phyloP scores from a whole-genome alignment of 176 grass and related monocot genomes.

The Luzula sylvatica region DNA sequence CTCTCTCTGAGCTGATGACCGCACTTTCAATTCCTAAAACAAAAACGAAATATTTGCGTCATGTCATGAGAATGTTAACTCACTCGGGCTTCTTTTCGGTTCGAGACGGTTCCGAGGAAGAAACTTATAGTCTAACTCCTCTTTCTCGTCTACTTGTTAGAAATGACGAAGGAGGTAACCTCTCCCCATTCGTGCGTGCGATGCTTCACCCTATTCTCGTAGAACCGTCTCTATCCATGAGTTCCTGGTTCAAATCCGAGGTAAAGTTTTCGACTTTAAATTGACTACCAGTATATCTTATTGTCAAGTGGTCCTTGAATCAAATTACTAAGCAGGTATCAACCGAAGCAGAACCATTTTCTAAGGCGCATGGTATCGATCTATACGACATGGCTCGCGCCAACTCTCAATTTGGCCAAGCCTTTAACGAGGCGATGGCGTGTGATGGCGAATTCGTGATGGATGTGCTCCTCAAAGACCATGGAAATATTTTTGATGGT shows the following conservation, averaged over 20 bases:
- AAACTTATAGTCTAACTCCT: slow-evolving; percentile 28
- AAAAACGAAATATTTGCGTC: slow-evolving; percentile 27
- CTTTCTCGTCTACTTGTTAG: slow-evolving; percentile 35
- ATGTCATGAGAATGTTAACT: slow-evolving; percentile 40
- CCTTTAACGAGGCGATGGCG: slow-evolving; percentile 48
- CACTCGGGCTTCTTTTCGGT: slow-evolving; percentile 35
- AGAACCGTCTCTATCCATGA: slow-evolving; percentile 31
- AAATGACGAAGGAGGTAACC: background rate
- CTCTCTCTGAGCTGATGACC: slow-evolving; percentile 21
- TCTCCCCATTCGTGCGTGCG: slow-evolving; percentile 41
- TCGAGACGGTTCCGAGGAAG: background rate
- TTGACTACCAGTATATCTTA: no score
- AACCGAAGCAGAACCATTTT: slow-evolving; percentile 27
- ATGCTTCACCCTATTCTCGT: slow-evolving; percentile 40
- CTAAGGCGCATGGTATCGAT: slow-evolving; percentile 19
- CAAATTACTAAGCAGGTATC: background rate
- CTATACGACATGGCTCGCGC: slow-evolving; percentile 25
- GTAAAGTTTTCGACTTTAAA: background rate
- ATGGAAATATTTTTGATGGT: slow-evolving; percentile 27
- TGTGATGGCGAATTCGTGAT: slow-evolving; percentile 44
- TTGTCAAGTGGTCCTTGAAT: no score
- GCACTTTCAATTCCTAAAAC: slow-evolving; percentile 26
- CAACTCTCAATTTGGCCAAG: slow-evolving; percentile 25
- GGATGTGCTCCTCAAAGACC: slow-evolving; percentile 26
- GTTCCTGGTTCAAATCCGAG: slow-evolving; percentile 34